These are phyloP conservation scores for Arabidopsis thaliana DNA, from an alignment of 345 rosid species.

Conservation along the genomic window DNA sequence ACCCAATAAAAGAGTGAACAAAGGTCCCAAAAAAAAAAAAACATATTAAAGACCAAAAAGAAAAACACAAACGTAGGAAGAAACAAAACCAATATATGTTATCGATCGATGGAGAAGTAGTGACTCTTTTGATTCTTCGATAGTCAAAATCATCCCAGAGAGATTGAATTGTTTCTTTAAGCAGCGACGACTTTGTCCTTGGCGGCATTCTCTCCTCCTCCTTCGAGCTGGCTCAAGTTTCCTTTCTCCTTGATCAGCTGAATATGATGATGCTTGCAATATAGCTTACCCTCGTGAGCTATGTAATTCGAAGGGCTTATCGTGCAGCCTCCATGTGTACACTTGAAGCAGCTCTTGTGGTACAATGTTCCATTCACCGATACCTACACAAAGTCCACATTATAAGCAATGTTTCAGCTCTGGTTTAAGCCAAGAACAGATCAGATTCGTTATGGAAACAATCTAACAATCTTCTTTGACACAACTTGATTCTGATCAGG, in stretches of 20 bases:
- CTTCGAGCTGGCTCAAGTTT: slow-evolving; percentile 94
- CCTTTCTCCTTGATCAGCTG: slow-evolving; percentile 97
- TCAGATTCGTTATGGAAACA: neutral
- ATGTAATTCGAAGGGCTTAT: slow-evolving; percentile 95
- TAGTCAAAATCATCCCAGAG: slow-evolving; percentile 22
- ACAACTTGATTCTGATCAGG: neutral
- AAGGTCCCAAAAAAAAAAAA: slow-evolving; percentile 11
- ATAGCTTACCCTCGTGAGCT: slow-evolving; percentile 94
- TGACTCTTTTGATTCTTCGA: slow-evolving; percentile 26
- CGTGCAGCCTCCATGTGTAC: slow-evolving; percentile 94
- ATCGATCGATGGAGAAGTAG: neutral
- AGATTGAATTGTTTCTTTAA: slow-evolving; percentile 22
- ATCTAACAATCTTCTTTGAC: neutral
- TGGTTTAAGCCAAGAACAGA: neutral
- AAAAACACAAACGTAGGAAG: slow-evolving; percentile 24
- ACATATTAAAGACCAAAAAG: neutral
- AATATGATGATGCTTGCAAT: slow-evolving; percentile 95
- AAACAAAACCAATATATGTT: slow-evolving; percentile 25
- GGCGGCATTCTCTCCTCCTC: slow-evolving; percentile 56
- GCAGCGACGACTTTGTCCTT: slow-evolving; percentile 51
- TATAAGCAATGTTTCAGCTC: neutral
- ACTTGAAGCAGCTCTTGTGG: slow-evolving; percentile 98
- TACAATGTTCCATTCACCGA: slow-evolving; percentile 93
- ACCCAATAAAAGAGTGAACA: slow-evolving; percentile 38
- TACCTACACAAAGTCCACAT: slow-evolving; percentile 55